Evolutionary conservation across 805 yeast genomes (phyloP), one percentile per base, ranked within the genome.

Genomic region (Metschnikowia arizonensis): DNA sequence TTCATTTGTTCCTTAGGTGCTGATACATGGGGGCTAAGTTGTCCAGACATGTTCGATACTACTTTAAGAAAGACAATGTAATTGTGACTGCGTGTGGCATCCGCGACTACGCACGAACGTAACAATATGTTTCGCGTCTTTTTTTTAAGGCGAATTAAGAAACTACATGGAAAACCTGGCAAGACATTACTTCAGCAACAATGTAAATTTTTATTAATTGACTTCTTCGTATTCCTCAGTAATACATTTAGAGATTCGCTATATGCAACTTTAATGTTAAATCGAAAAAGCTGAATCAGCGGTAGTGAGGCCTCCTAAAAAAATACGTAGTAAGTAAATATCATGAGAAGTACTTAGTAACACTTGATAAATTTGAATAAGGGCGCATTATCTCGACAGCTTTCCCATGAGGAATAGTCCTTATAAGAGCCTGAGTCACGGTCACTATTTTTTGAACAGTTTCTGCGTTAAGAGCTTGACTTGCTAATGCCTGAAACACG

Each of bases 401-500:
- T 52, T 85, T 83, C 12, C 73, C 74, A 54, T 81, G 87, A 2
- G 95, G 88, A 28, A 88, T 55, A 5, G 78, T 69, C 15, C 81
- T 73, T 44, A 90, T 66, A 34, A 88, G 68, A 47, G 74, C 73
- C 64, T 85, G 87, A 0, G 85, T 76, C 1, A 88, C 74, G 3
- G 64, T 66, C 4, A 83, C 85, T 6, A 79, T 79, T 25, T 74
- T 74, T 46, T 79, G 81, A 1, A 90, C 91, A n/a, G 82, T 77
- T 50, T 78, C 76, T 6, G 95, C 96, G 15, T 70, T 66, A 37
- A 90, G 72, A 1, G 90, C 70, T 21, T 76, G 78, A 57, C 79
- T 79, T n/a, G 77, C 69, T 43, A 90, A 65, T 1, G 96, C 95
- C 64, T 83, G 86, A 24, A 88, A 72, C 7, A 89, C 83, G 35